These are phyloP conservation scores for Chiua sp. DNA, from an alignment of 1,284 basidiomycete genomes.

Conservation along the genomic window DNA sequence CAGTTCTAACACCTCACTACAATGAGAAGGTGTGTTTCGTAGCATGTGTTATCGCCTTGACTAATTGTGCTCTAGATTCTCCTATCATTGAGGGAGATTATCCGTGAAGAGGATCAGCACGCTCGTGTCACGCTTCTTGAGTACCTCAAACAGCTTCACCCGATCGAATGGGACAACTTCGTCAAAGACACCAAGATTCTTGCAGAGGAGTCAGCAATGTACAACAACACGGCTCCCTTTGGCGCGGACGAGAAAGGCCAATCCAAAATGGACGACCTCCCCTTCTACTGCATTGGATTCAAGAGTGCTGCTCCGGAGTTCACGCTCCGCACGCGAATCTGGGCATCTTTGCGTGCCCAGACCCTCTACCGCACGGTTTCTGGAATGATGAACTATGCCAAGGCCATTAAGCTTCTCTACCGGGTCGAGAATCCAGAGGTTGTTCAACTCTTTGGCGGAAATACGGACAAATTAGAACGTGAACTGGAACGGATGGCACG, in stretches of 20 bases:
- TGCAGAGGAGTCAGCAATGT: constrained; percentile 93
- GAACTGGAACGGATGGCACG: constrained; percentile 98
- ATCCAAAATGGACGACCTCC: constrained; percentile 92
- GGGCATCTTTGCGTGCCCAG: constrained; percentile 98
- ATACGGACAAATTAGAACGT: constrained; percentile 96
- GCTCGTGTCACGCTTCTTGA: constrained; percentile 94
- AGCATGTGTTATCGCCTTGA: background rate
- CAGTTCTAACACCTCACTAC: constrained; percentile 94
- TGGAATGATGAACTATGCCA: constrained; percentile 99
- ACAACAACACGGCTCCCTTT: constrained; percentile 82
- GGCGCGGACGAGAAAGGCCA: constrained; percentile 86
- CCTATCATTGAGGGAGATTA: constrained; percentile 93
- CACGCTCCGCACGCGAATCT: constrained; percentile 97
- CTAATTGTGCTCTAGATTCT: constrained; percentile 63
- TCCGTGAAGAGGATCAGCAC: constrained; percentile 95
- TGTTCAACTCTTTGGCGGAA: constrained; percentile 96
- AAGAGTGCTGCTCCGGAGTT: constrained; percentile 99
- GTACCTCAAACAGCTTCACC: constrained; percentile 98
- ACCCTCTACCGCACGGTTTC: constrained; percentile 99
- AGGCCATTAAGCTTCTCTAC: constrained; percentile 99
- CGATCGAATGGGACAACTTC: constrained; percentile 99
- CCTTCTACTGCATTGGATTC: constrained; percentile 99
- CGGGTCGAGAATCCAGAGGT: constrained; percentile 99
- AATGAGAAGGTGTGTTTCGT: constrained; percentile 78
- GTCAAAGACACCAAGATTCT: constrained; percentile 99